phyloP scores from a whole-genome alignment of 1,139 yeast species.

The Schwanniomyces etchellsii region DNA sequence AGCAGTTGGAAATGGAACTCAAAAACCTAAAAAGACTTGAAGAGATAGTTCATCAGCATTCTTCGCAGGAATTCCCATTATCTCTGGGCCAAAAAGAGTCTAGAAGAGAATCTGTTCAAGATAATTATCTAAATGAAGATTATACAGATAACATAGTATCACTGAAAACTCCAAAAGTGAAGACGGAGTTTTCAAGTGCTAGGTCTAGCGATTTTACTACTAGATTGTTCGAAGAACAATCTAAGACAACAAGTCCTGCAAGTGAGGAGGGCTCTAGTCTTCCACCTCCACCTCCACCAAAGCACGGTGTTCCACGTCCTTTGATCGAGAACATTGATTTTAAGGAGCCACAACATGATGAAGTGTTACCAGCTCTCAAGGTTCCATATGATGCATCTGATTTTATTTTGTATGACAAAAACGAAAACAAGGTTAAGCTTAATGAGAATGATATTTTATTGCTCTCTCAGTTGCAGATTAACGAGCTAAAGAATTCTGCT shows the following conservation, averaged over 20 bases:
- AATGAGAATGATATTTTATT: slow-evolving; percentile 28
- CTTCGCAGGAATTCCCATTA: too few relatives aligned
- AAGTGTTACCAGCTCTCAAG: slow-evolving; percentile 3
- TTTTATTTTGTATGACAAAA: slow-evolving; percentile 25
- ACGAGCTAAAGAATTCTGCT: slow-evolving; percentile 37
- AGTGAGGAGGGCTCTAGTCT: too few relatives aligned
- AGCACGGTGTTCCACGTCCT: slow-evolving; percentile 17
- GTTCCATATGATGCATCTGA: slow-evolving; percentile 38
- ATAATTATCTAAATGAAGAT: too few relatives aligned
- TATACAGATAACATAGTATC: too few relatives aligned
- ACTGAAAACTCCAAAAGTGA: too few relatives aligned
- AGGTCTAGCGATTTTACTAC: too few relatives aligned
- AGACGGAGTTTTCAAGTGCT: too few relatives aligned
- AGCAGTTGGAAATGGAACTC: not conserved
- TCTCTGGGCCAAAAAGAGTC: too few relatives aligned
- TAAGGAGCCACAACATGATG: slow-evolving; percentile 1
- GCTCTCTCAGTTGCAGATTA: slow-evolving; percentile 29
- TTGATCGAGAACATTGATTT: slow-evolving; percentile 2
- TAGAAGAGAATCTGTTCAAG: too few relatives aligned
- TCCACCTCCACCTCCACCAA: slow-evolving; percentile 56
- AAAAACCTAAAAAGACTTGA: not conserved
- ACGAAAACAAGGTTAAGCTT: slow-evolving; percentile 11
- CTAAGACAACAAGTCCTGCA: too few relatives aligned
- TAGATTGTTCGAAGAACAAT: too few relatives aligned
- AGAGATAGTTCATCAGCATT: too few relatives aligned